Evolutionary conservation across 2,329 filamentous ascomycete species (phyloP), one percentile per base, ranked within the genome.

Genomic region (Falciphora oryzae): DNA sequence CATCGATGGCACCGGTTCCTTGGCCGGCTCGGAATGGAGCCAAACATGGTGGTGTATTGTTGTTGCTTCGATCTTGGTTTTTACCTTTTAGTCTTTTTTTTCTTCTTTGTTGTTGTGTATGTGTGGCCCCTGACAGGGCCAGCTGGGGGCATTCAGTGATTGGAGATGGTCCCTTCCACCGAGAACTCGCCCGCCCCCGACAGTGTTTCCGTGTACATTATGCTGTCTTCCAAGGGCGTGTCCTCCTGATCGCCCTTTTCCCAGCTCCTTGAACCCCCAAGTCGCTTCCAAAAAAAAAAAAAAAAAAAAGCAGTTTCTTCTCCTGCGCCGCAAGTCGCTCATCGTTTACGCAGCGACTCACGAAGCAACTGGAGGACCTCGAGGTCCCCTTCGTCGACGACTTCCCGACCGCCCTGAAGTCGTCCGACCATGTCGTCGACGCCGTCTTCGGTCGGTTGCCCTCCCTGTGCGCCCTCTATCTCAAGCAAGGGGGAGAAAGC

Each of bases 371-470:
- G 10, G 85, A 89, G 71, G 89, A 94, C 73, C 86, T 98, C 64
- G 83, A 89, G 14, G 82, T 99, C 32, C 91, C 91, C 1, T 97
- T 98, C 75, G 89, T 89, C 22, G 84, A 91, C 22, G 91, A 97
- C 75, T 97, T 98, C 71, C 74, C 81, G 2, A 70, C 78, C 6
- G 89, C 91, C 6, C 75, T 96, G 8, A 77, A 81, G 59, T 81
- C 86, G 63, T 84, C 90, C 2, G 90, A 97, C 73, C 90, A 96
- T 69, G 79, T 99, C 63, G 81, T 99, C 65, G 95, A 99, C 76
- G 92, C 95, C 13, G 92, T 99, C 67, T 99, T 99, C 73, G 93
- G 91, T 90, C 75, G 59, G 78, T 77, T 38, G 13, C 29, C n/a
- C n/a, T 66, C 22, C 32, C 58, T 22, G 59, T 27, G 25, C 63